Evolutionary conservation across 441 rosid genomes (phyloP).

Genomic region (Daphne laureola): DNA sequence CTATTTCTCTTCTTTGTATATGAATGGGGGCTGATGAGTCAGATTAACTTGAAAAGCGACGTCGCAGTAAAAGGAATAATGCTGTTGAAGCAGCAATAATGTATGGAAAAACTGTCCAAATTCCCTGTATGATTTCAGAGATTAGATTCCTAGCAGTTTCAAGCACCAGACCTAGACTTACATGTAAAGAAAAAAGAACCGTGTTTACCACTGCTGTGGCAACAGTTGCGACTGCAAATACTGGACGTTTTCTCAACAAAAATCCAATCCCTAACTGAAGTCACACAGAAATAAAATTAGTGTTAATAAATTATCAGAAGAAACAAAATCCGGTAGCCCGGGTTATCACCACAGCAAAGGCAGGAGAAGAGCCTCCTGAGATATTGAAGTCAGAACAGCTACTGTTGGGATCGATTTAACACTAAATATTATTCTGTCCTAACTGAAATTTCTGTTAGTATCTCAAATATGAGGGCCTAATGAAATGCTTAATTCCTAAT

Average conservation of each 20-base stretch:
- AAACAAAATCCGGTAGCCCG: background rate
- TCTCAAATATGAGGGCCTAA: no score
- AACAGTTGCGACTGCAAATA: constrained; percentile 69
- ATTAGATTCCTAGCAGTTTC: constrained; percentile 10
- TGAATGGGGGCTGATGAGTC: background rate
- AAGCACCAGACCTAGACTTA: background rate
- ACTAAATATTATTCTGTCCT: background rate
- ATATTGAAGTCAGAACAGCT: background rate
- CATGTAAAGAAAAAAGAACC: background rate
- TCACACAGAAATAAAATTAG: constrained; percentile 10
- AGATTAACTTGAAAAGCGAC: constrained; percentile 26
- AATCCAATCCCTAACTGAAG: constrained; percentile 64
- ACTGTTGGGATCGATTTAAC: background rate
- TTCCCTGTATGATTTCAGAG: constrained; percentile 38
- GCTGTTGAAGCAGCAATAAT: constrained; percentile 63
- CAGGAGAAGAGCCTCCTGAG: background rate
- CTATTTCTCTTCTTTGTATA: background rate
- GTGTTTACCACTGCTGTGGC: constrained; percentile 68
- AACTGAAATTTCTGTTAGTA: background rate
- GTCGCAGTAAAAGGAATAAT: constrained; percentile 41
- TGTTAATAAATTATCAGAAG: constrained; percentile 10
- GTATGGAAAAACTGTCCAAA: constrained; percentile 78
- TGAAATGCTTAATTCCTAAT: no score
- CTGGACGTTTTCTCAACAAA: constrained; percentile 62
- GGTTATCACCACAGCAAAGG: background rate